Percentiles rank a stretch among this genome's conserved stretches.
Evolutionary conservation across 2,329 filamentous ascomycete species (phyloP).

Genomic region (Ramularia endophylla): DNA sequence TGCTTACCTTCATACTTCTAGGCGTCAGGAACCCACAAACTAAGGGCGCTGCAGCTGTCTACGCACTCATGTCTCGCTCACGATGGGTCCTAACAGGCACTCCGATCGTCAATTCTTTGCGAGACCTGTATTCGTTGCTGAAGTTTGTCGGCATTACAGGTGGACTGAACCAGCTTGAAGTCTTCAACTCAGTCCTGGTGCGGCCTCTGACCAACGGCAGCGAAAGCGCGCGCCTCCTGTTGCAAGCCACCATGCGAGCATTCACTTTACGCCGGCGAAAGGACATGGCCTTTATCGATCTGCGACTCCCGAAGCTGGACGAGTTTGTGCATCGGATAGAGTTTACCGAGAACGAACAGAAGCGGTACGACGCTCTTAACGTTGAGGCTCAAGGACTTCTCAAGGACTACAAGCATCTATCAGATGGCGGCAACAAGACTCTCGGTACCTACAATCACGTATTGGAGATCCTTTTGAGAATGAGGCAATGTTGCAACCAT

Average conservation of each 20-base stretch:
- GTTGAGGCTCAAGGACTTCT: slow-evolving; percentile 70
- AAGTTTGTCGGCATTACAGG: slow-evolving; percentile 72
- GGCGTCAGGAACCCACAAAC: slow-evolving; percentile 72
- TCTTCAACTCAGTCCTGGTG: slow-evolving; percentile 69
- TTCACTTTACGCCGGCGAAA: slow-evolving; percentile 78
- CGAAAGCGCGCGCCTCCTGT: slow-evolving; percentile 53
- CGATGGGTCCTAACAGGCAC: slow-evolving; percentile 74
- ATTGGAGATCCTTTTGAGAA: slow-evolving; percentile 72
- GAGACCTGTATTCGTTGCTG: slow-evolving; percentile 73
- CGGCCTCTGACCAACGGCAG: slow-evolving; percentile 57
- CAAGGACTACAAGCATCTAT: slow-evolving; percentile 41
- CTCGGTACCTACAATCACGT: slow-evolving; percentile 63
- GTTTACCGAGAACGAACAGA: slow-evolving; percentile 66
- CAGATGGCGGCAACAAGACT: slow-evolving; percentile 12
- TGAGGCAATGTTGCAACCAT: slow-evolving; percentile 83
- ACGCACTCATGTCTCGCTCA: slow-evolving; percentile 60
- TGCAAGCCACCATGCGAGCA: slow-evolving; percentile 73
- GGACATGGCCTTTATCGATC: slow-evolving; percentile 80
- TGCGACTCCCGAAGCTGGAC: slow-evolving; percentile 69
- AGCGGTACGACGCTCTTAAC: slow-evolving; percentile 70
- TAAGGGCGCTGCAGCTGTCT: slow-evolving; percentile 64
- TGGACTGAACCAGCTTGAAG: slow-evolving; percentile 63
- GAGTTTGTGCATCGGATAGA: slow-evolving; percentile 72
- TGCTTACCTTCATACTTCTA: too few species aligned
- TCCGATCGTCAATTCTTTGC: slow-evolving; percentile 58